phyloP scores from a whole-genome alignment of 176 grass and related monocot species.

The Puya raimondii region DNA sequence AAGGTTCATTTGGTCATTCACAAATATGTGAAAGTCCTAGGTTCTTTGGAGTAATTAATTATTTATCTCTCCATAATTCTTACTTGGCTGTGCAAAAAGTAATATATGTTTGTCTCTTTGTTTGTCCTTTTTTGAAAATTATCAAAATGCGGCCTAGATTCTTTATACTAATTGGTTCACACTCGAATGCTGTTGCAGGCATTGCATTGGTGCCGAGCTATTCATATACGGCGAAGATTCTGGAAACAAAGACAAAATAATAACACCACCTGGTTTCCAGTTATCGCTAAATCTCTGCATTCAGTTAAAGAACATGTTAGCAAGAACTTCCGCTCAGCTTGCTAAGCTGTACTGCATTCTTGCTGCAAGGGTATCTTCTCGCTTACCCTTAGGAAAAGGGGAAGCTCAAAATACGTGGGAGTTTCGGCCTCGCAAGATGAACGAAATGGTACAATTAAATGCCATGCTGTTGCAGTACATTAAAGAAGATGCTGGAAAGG shows the following conservation, averaged over 20 bases:
- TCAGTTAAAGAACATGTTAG: conserved; percentile 41
- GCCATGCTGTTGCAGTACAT: conserved; percentile 34
- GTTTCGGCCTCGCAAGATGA: conserved; percentile 21
- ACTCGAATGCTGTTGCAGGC: conserved; percentile 32
- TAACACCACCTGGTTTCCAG: conserved; percentile 41
- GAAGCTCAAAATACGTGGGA: conserved; percentile 2
- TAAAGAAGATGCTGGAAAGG: conserved; percentile 23
- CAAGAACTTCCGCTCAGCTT: conserved; percentile 12
- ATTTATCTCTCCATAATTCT: not conserved
- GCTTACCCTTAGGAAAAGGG: conserved; percentile 21
- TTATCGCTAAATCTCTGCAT: conserved; percentile 68
- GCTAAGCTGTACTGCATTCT: conserved; percentile 53
- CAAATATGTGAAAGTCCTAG: not conserved
- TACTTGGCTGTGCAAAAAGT: not conserved
- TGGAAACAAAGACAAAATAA: conserved; percentile 30
- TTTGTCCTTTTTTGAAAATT: not conserved
- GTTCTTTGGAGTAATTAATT: not conserved
- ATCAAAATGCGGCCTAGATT: not conserved
- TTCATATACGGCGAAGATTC: conserved; percentile 42
- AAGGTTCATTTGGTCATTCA: not conserved
- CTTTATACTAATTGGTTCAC: not conserved
- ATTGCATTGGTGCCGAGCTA: conserved; percentile 69
- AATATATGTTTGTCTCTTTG: not conserved
- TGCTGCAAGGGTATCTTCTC: conserved; percentile 19
- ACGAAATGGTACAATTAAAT: conserved; percentile 47